Evolutionary conservation across 768 basidiomycete species (phyloP).

Genomic region (Boletus rex-veris): DNA sequence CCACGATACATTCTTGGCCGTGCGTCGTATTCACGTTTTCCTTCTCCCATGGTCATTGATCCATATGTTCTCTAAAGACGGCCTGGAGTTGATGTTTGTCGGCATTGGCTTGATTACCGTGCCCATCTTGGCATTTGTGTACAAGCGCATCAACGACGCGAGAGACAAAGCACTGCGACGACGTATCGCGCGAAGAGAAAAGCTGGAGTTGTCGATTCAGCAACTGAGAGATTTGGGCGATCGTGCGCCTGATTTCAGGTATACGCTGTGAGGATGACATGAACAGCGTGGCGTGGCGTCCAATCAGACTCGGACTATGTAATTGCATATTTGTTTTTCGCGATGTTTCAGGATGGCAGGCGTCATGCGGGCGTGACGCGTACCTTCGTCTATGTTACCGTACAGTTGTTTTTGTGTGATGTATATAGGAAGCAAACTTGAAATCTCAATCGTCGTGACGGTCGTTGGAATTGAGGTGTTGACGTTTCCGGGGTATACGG

Average conservation of each 20-base stretch:
- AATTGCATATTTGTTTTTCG: too few species aligned
- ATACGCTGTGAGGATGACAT: slow-evolving; percentile 36
- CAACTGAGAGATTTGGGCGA: slow-evolving; percentile 46
- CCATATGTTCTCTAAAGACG: slow-evolving; percentile 37
- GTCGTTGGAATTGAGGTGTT: too few species aligned
- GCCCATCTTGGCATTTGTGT: slow-evolving; percentile 46
- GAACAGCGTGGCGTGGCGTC: too few species aligned
- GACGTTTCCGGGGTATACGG: too few species aligned
- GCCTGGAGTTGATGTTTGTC: slow-evolving; percentile 63
- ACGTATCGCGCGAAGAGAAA: slow-evolving; percentile 20
- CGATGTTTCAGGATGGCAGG: too few species aligned
- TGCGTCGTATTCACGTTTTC: slow-evolving; percentile 31
- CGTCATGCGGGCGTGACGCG: too few species aligned
- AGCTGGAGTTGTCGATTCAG: slow-evolving; percentile 8
- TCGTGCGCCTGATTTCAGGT: slow-evolving; percentile 60
- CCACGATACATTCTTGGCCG: slow-evolving; percentile 64
- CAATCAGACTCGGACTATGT: too few species aligned
- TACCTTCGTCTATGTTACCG: too few species aligned
- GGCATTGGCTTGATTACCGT: slow-evolving; percentile 57
- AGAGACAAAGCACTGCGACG: slow-evolving; percentile 37
- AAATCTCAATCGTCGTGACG: too few species aligned
- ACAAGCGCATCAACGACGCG: slow-evolving; percentile 52
- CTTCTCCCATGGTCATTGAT: background rate
- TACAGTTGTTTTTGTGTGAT: too few species aligned
- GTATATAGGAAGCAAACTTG: too few species aligned